Evolutionary conservation across 495 filamentous ascomycete species (phyloP), one percentile per base, ranked within the genome.

Genomic region (Penicillium dipodomyicola): DNA sequence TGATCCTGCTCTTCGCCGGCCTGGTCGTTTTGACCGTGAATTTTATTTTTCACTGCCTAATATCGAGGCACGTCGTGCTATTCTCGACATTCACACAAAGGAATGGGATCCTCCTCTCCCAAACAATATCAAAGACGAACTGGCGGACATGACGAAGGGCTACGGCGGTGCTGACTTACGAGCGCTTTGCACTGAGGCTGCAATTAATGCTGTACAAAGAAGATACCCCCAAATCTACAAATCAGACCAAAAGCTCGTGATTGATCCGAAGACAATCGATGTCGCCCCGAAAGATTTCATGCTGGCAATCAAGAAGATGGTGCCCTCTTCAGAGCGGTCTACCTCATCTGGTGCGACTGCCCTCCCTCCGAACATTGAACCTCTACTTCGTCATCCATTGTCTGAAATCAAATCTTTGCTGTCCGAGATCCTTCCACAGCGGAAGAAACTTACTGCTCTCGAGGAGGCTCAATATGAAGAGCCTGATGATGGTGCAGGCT

Each of bases 11-110:
- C 89, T 98, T 58, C 91, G 94, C 67, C 92, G 94, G 61, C 96
- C 96, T 68, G 94, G 94, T 47, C 87, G 94, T 47, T 98, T 98
- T 66, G 94, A 98, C 65, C 81, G 94, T 64, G 94, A 98, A 71
- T 98, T 98, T 66, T 97, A 97, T 74, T 98, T 98, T 63, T 91
- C 94, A 1, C 78, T 98, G 29, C 94, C 94, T 0, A 88, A 90
- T 67, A 72, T 83, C 0, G 84, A 89, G 40, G 93, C 82, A 10
- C 81, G 94, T 43, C 86, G 87, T 57, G 77, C 86, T 27, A 97
- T 98, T 63, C 81, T 98, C 51, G 90, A 97, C 52, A 98, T 98
- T 54, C 91, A 98, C 68, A 97, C 94, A 32, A 90, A 88, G 62
- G 90, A 88, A 64, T 98, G 94, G 94, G 87, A 92, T 19, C 87